These are phyloP conservation scores for Pseudogymnoascus sp. DNA, from an alignment of 2,329 filamentous ascomycete species.

Conservation along the genomic window DNA sequence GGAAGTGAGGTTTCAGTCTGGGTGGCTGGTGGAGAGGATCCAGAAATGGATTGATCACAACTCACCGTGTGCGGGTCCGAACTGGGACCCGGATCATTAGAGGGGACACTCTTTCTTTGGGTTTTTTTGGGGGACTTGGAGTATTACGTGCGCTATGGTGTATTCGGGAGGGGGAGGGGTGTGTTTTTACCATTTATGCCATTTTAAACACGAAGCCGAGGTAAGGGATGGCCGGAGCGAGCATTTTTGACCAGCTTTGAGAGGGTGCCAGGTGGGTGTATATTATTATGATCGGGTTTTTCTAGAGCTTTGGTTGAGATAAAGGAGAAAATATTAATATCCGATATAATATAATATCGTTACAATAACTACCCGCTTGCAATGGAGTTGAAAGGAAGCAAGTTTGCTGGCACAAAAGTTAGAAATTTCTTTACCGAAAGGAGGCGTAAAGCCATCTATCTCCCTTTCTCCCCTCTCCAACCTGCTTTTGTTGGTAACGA, in stretches of 20 bases:
- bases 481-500: neutral
- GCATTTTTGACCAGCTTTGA: neutral
- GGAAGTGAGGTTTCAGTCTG: conserved; percentile 10
- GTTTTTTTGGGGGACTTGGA: neutral
- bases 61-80: neutral
- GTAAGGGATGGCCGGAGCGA: neutral
- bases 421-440: neutral
- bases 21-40: conserved; percentile 8
- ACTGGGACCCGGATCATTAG: neutral
- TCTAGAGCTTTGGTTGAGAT: neutral
- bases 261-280: neutral
- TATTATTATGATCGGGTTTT: neutral
- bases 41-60: neutral
- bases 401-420: neutral
- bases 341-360: neutral
- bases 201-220: neutral
- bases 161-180: neutral
- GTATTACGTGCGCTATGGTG: neutral
- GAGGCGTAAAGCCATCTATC: neutral
- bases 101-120: neutral
- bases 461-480: neutral
- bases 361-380: neutral
- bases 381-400: neutral
- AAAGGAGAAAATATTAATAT: neutral
- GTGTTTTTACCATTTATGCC: neutral